A percentile compares a stretch with the other conserved stretches of the same genome.
phyloP scores from a whole-genome alignment of 1,284 basidiomycete species.

The Ceratobasidium sp. region DNA sequence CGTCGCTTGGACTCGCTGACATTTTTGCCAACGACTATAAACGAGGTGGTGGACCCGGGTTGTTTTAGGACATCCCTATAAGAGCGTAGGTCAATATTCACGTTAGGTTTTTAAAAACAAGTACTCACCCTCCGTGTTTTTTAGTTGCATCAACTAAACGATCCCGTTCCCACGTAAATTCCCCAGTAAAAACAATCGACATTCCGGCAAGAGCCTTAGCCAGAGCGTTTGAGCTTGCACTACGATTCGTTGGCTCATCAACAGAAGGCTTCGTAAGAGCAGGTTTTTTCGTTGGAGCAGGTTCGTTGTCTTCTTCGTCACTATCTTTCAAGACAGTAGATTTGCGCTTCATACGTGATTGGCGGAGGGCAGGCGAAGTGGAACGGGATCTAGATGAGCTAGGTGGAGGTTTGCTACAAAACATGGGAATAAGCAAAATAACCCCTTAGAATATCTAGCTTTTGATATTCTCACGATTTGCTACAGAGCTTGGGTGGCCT shows the following conservation, averaged over 20 bases:
- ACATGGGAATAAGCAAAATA: background rate
- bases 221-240: slow-evolving; percentile 45
- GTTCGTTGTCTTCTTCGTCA: slow-evolving; percentile 41
- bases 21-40: slow-evolving; percentile 43
- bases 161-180: slow-evolving; percentile 42
- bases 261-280: slow-evolving; percentile 46
- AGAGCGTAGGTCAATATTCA: background rate
- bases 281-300: slow-evolving; percentile 20
- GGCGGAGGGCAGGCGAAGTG: background rate
- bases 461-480: background rate
- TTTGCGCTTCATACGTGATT: slow-evolving; percentile 31
- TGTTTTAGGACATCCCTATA: slow-evolving; percentile 31
- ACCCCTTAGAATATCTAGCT: no score
- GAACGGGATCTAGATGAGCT: slow-evolving; percentile 8
- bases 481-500: slow-evolving; percentile 3
- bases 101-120: slow-evolving; percentile 43
- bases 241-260: slow-evolving; percentile 46
- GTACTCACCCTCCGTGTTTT: slow-evolving; percentile 46
- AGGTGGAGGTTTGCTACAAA: background rate
- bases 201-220: slow-evolving; percentile 20
- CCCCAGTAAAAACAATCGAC: slow-evolving; percentile 37
- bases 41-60: slow-evolving; percentile 43
- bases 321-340: slow-evolving; percentile 28
- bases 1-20: slow-evolving; percentile 43
- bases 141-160: slow-evolving; percentile 45